Conservation (phyloP, 345 rosid genomes). For the Populus davidiana region DNA sequence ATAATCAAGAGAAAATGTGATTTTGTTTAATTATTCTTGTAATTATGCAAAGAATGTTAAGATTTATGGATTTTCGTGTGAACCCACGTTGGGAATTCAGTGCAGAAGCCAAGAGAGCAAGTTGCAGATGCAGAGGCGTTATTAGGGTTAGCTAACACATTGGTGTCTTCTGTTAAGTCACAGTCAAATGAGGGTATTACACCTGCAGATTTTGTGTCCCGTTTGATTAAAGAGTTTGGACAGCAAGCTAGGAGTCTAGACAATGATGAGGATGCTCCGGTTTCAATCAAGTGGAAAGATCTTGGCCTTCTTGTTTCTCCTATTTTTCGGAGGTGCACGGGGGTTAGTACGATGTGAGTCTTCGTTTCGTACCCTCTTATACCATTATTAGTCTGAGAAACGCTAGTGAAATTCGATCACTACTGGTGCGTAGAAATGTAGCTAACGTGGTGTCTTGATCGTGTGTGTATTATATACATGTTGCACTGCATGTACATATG, state of each 20-base stretch:
- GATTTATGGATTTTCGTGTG: neutral
- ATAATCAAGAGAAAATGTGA: neutral
- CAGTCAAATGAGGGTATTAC: slow-evolving; percentile 59
- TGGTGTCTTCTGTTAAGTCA: slow-evolving; percentile 70
- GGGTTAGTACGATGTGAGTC: slow-evolving; percentile 82
- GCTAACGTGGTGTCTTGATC: too few relatives aligned
- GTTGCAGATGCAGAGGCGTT: slow-evolving; percentile 92
- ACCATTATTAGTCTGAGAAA: too few relatives aligned
- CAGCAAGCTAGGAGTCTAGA: slow-evolving; percentile 26
- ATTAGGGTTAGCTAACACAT: slow-evolving; percentile 58
- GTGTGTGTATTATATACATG: too few relatives aligned
- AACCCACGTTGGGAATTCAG: slow-evolving; percentile 30
- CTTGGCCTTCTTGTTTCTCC: slow-evolving; percentile 63
- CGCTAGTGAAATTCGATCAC: too few relatives aligned
- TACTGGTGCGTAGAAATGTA: too few relatives aligned
- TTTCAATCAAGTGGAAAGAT: slow-evolving; percentile 63
- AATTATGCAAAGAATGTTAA: neutral
- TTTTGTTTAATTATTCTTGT: too few relatives aligned
- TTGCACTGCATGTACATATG: too few relatives aligned
- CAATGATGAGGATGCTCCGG: slow-evolving; percentile 25
- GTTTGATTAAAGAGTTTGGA: slow-evolving; percentile 53
- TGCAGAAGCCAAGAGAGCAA: slow-evolving; percentile 85
- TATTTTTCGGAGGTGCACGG: slow-evolving; percentile 42
- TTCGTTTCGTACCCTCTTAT: neutral
- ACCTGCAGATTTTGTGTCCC: slow-evolving; percentile 54